phyloP scores from a whole-genome alignment of 2,329 filamentous ascomycete genomes.

The Xylaria sp. region DNA sequence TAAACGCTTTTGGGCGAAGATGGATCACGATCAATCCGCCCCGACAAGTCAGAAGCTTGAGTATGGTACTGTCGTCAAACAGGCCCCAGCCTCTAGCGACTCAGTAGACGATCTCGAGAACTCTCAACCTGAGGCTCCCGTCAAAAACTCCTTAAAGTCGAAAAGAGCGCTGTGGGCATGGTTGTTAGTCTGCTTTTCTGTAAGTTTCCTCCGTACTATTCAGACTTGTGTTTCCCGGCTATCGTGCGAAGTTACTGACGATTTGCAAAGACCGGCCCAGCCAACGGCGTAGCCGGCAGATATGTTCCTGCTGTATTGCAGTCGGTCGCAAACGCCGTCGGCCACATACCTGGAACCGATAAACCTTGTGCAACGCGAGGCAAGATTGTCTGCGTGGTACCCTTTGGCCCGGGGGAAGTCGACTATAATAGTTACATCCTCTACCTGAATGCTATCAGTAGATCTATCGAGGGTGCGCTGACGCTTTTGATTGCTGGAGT shows the following conservation, averaged over 20 bases:
- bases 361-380: conserved; percentile 33
- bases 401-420: conserved; percentile 33
- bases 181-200: conserved; percentile 36
- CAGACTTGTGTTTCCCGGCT: too few relatives aligned
- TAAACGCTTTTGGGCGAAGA: neutral
- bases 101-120: conserved; percentile 16
- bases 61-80: conserved; percentile 23
- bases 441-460: conserved; percentile 33
- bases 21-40: conserved; percentile 6
- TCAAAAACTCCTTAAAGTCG: conserved; percentile 27
- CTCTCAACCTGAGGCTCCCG: neutral
- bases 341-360: conserved; percentile 35
- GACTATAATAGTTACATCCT: conserved; percentile 38
- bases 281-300: conserved; percentile 30
- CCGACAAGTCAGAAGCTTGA: conserved; percentile 4
- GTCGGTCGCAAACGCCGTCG: conserved; percentile 35
- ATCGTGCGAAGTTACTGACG: neutral
- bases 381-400: conserved; percentile 33
- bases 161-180: conserved; percentile 35
- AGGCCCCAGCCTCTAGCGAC: neutral
- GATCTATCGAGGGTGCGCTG: conserved; percentile 31
- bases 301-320: conserved; percentile 36
- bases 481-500: conserved; percentile 33
- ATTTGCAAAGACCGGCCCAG: conserved; percentile 29
- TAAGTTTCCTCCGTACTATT: conserved; percentile 11